These are phyloP conservation scores for Plasmodium falciparum DNA, from an alignment of 169 alveolate species.

Conservation along the genomic window DNA sequence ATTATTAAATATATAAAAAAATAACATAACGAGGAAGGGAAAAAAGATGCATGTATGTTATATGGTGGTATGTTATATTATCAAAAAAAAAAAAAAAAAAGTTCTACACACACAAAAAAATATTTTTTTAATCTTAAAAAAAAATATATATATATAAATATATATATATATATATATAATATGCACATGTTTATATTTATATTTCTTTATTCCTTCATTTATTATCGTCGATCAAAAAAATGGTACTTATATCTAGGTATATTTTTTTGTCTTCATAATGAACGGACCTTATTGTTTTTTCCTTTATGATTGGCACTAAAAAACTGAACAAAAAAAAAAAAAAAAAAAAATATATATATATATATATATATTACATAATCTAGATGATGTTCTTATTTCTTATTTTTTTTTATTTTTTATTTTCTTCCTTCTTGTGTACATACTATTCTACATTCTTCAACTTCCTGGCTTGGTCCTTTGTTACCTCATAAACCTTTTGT, in stretches of 20 bases:
- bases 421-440: constrained; percentile 1
- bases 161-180: too few species aligned
- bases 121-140: too few species aligned
- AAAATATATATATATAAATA: too few species aligned
- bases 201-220: constrained; percentile 17
- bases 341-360: not conserved
- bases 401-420: not conserved
- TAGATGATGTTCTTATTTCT: not conserved
- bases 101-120: too few species aligned
- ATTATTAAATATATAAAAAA: too few species aligned
- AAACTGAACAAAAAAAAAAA: constrained; percentile 27
- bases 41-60: too few species aligned
- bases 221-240: constrained; percentile 60
- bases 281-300: constrained; percentile 73
- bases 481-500: constrained; percentile 22
- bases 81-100: constrained; percentile 1
- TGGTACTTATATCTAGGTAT: constrained; percentile 68
- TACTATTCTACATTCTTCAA: constrained; percentile 35
- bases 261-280: constrained; percentile 62
- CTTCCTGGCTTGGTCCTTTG: not conserved
- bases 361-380: not conserved
- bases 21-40: too few species aligned
- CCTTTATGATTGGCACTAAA: constrained; percentile 71
- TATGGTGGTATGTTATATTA: not conserved
- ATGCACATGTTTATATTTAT: too few species aligned